Evolutionary conservation across 2,329 filamentous ascomycete genomes (phyloP).

Genomic region (Cladosporium sp.): DNA sequence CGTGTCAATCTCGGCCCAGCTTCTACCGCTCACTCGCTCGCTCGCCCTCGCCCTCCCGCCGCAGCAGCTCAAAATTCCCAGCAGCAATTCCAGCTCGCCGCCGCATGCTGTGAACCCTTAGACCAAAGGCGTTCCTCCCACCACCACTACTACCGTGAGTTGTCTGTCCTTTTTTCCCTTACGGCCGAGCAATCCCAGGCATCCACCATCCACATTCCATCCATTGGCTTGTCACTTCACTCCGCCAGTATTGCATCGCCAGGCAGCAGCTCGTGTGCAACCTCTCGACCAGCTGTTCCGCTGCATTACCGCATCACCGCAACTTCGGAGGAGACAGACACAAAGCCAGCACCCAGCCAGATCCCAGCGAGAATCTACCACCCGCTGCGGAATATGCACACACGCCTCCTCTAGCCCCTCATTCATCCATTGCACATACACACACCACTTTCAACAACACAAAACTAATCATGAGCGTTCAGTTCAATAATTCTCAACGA

Average conservation of each 20-base stretch:
- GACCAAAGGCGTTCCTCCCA: background rate
- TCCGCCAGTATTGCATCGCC: background rate
- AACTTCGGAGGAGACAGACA: conserved; percentile 9
- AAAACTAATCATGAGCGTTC: conserved; percentile 20
- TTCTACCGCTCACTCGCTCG: background rate
- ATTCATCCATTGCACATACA: background rate
- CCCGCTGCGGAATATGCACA: conserved; percentile 7
- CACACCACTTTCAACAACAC: background rate
- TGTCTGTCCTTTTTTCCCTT: background rate
- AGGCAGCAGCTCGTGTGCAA: conserved; percentile 7
- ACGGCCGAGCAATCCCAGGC: conserved; percentile 11
- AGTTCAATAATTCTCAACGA: conserved; percentile 19
- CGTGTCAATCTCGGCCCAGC: conserved; percentile 15
- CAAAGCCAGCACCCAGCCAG: conserved; percentile 8
- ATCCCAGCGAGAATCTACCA: background rate
- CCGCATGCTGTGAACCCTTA: conserved; percentile 8
- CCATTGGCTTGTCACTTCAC: conserved; percentile 4
- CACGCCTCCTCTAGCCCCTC: background rate
- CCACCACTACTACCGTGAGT: conserved; percentile 2
- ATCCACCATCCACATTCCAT: background rate
- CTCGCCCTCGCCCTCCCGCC: conserved; percentile 4
- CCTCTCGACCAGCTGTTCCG: background rate
- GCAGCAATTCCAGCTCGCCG: background rate
- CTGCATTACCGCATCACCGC: background rate
- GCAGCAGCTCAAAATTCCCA: conserved; percentile 11